Conservation (phyloP, 1,284 basidiomycete species). For the Microbotryum scabiosae region DNA sequence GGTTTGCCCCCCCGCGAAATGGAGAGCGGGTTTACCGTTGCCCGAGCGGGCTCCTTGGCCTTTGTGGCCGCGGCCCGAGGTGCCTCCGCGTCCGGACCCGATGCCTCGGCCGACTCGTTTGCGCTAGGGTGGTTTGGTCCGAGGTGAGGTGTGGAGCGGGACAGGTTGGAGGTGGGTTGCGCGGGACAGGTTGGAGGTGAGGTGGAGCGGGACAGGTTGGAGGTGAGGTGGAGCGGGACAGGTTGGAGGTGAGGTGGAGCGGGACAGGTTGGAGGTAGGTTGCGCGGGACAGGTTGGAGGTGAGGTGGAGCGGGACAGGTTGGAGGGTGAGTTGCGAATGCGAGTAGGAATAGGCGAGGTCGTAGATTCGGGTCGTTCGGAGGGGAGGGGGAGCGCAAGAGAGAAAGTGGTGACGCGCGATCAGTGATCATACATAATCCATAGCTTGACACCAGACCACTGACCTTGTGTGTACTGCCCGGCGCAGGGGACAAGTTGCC, state of each 20-base stretch:
- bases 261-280: neutral
- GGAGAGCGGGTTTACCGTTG: conserved; percentile 61
- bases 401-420: neutral
- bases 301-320: neutral
- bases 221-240: too few species aligned
- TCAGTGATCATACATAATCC: neutral
- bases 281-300: neutral
- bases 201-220: neutral
- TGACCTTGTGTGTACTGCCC: conserved; percentile 25
- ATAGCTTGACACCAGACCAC: neutral
- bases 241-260: neutral
- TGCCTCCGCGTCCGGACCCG: conserved; percentile 81
- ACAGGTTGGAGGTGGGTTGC: neutral
- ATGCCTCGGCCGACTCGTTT: conserved; percentile 91
- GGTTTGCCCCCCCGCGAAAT: conserved; percentile 95
- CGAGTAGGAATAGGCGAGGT: too few species aligned
- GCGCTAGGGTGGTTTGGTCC: conserved; percentile 48
- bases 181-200: too few species aligned
- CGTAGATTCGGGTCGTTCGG: too few species aligned
- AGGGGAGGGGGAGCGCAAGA: too few species aligned
- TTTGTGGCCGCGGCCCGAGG: conserved; percentile 87
- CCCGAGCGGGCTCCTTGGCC: conserved; percentile 91
- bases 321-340: neutral
- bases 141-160: neutral
- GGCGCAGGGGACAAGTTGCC: conserved; percentile 26